These are phyloP conservation scores for Annona cherimola DNA, from an alignment of 164 flowering plant genomes.

Conservation along the genomic window DNA sequence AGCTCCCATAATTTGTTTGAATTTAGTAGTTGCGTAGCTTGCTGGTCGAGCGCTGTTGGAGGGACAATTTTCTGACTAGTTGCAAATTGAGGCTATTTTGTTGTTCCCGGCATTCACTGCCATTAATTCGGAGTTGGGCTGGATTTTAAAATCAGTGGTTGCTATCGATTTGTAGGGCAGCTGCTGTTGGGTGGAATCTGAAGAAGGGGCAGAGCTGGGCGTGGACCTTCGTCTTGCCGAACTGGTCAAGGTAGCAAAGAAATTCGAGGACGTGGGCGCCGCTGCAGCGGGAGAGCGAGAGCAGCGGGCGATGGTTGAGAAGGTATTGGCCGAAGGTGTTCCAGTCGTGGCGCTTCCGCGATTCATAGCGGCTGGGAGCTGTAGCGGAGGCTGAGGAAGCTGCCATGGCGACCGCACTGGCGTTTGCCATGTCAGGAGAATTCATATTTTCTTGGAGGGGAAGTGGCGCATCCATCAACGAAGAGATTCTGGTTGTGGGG, in stretches of 20 bases:
- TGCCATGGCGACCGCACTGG: slow-evolving; percentile 3
- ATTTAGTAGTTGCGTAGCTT: no score
- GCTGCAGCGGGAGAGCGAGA: slow-evolving; percentile 70
- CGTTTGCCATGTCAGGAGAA: neutral
- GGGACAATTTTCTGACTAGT: no score
- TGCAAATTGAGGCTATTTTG: no score
- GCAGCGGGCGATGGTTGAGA: slow-evolving; percentile 71
- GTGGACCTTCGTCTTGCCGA: slow-evolving; percentile 81
- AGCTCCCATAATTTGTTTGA: no score
- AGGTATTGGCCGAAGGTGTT: slow-evolving; percentile 81
- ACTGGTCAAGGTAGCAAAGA: slow-evolving; percentile 76
- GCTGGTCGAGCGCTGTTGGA: no score
- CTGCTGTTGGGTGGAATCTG: no score
- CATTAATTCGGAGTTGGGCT: no score
- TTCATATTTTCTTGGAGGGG: neutral
- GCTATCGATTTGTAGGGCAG: no score
- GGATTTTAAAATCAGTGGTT: no score
- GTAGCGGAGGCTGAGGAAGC: slow-evolving; percentile 36
- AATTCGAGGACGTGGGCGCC: slow-evolving; percentile 79
- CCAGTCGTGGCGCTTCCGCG: slow-evolving; percentile 78
- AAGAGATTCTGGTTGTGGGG: neutral
- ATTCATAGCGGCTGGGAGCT: slow-evolving; percentile 61
- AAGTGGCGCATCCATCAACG: slow-evolving; percentile 4
- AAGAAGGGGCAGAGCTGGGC: slow-evolving; percentile 69
- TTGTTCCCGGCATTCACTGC: no score